These are phyloP conservation scores for Calocera viscosa DNA, from an alignment of 768 basidiomycete species.

Conservation along the genomic window DNA sequence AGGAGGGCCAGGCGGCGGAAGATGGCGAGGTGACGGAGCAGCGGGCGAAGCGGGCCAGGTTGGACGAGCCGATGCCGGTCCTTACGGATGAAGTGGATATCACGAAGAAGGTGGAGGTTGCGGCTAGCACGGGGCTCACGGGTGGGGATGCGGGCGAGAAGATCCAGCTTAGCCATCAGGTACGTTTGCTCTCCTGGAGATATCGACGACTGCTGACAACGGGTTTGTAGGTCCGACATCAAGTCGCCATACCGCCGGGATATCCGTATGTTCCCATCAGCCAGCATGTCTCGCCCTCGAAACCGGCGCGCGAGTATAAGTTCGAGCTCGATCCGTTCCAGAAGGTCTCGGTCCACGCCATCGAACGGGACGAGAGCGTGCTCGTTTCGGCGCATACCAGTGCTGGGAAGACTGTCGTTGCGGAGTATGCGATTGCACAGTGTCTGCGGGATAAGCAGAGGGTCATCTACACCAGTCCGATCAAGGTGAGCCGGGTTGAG, in stretches of 20 bases:
- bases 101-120: slow-evolving; percentile 83
- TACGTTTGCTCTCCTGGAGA: slow-evolving; percentile 23
- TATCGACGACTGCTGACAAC: neutral
- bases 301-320: slow-evolving; percentile 86
- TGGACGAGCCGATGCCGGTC: slow-evolving; percentile 53
- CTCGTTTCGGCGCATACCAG: slow-evolving; percentile 97
- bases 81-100: slow-evolving; percentile 91
- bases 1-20: neutral
- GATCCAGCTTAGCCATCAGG: slow-evolving; percentile 73
- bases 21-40: neutral
- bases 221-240: slow-evolving; percentile 63
- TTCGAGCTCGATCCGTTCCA: slow-evolving; percentile 98
- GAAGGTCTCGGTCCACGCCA: slow-evolving; percentile 83
- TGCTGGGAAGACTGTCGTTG: slow-evolving; percentile 98
- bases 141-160: slow-evolving; percentile 53
- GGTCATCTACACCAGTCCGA: slow-evolving; percentile 98
- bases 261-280: slow-evolving; percentile 86
- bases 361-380: slow-evolving; percentile 94
- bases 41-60: slow-evolving; percentile 43
- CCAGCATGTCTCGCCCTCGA: slow-evolving; percentile 77
- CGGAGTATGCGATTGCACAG: slow-evolving; percentile 97
- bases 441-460: slow-evolving; percentile 86
- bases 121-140: slow-evolving; percentile 75
- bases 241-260: slow-evolving; percentile 88
- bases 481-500: slow-evolving; percentile 60